Evolutionary conservation across 2,329 filamentous ascomycete species (phyloP), one percentile per base, ranked within the genome.

Genomic region (Fusarium dlaminii): DNA sequence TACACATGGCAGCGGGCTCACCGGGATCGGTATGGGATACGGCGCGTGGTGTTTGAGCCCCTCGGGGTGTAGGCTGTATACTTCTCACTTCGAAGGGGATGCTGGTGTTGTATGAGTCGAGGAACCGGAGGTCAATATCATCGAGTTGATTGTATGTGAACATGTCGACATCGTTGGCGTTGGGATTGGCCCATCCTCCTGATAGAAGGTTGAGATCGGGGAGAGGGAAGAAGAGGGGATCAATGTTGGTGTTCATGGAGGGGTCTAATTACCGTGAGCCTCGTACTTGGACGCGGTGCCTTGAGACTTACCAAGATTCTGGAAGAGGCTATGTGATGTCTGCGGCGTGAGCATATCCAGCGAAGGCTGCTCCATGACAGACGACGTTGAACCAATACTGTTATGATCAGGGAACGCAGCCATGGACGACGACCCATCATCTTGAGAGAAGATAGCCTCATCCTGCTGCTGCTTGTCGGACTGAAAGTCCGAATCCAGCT

Each of bases 71-170:
- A 4, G 72, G 48, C 5, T 75, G 72, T 13, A 64, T 63, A n/a
- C 40, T 65, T 14, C 57, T 49, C 6, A 75, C 39, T 37, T 81
- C 79, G 15, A 82, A 82, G 0, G 80, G 80, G 7, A 79, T 75
- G 13, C 64, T 79, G 2, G 66, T 68, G 43, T 81, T 81, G 55
- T 82, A 82, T 2, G 75, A 71, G 22, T 81, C 79, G 10, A 82
- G 74, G 36, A 82, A 82, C 17, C 73, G 72, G 4, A 82, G 70
- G 57, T 82, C 80, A 10, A 81, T 70, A 20, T 80, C 78, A 30
- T 80, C 79, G 2, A 82, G 72, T 15, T 80, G 78, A 30, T 79
- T 77, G 18, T 71, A 73, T 15, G 74, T 55, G 13, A 49, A 48
- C 37, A 69, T 63, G 10, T 63, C 63, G 3, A 63, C 32, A 3